Evolutionary conservation across 805 yeast species (phyloP), one percentile per base, ranked within the genome.

Genomic region (Diddensiella santjacobensis): DNA sequence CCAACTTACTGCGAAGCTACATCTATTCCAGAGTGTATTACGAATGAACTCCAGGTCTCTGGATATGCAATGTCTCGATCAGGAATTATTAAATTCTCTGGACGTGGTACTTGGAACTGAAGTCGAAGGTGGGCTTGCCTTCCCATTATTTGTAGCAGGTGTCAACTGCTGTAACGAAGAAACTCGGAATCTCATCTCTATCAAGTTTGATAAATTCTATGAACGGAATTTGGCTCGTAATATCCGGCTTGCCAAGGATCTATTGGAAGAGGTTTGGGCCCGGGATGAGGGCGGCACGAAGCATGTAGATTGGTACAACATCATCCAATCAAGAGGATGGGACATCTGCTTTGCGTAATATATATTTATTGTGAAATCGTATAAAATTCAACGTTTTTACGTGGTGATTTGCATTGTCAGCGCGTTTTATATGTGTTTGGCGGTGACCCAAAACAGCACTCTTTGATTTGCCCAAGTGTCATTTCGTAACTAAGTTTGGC

Each of bases 101-200:
- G 87, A 83, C 55, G 71, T 78, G 2, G 72, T 85, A 3, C 59
- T 86, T 31, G 87, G 79, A 2, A 72, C 91, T 0, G 74, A 78
- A 1, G 82, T 84, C 38, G 89, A 85, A 58, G 81, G 87, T 2
- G 79, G 84, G 1, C 63, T 85, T 13, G 82, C 85, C 35, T 86
- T 87, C 64, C 95, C 95, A 0, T 64, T 85, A 53, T 87, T 87
- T 60, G 78, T 87, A 18, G 84, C 88, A 1, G 95, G 91, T 1
- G 75, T 86, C 59, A 81, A 81, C 60, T 76, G 84, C 54, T 74
- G 78, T 3, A 72, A 76, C 0, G 61, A 59, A n/a, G 66, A 57
- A n/a, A 83, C 79, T 53, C 71, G 87, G 18, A 61, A 62, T n/a
- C 60, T 65, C 40, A 80, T 85, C 75, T 64, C 70, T 31, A 58